A percentile compares a stretch with the other conserved stretches of the same genome.
phyloP scores from a whole-genome alignment of 176 grass and related monocot species.

The Neostapfia colusana region DNA sequence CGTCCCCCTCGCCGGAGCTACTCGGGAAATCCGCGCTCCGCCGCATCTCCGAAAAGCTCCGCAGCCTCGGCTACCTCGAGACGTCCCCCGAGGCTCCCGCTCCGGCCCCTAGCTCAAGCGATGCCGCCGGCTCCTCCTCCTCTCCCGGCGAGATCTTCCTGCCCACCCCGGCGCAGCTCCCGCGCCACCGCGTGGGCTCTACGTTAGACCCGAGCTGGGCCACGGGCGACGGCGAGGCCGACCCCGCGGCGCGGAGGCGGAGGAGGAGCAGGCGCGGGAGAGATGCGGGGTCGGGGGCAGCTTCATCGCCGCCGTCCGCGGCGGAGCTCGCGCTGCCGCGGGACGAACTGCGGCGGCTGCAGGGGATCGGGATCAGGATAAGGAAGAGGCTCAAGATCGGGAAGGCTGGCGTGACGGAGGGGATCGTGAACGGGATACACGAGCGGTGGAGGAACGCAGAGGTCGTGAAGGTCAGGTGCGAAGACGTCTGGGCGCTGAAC shows the following conservation, averaged over 20 bases:
- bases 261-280: slow-evolving; percentile 37
- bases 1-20: slow-evolving; percentile 39
- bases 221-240: slow-evolving; percentile 42
- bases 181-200: slow-evolving; percentile 58
- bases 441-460: slow-evolving; percentile 77
- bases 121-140: slow-evolving; percentile 8
- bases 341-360: slow-evolving; percentile 63
- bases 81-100: neutral
- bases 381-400: slow-evolving; percentile 63
- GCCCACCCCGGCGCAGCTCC: slow-evolving; percentile 61
- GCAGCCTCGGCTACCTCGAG: slow-evolving; percentile 69
- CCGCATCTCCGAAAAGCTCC: slow-evolving; percentile 90
- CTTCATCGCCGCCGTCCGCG: slow-evolving; percentile 40
- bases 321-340: slow-evolving; percentile 73
- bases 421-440: slow-evolving; percentile 87
- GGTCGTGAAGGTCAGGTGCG: slow-evolving; percentile 79
- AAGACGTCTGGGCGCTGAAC: slow-evolving; percentile 80
- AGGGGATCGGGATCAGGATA: slow-evolving; percentile 56
- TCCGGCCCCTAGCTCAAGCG: neutral
- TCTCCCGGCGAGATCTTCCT: slow-evolving; percentile 81
- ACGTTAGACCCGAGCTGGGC: slow-evolving; percentile 81
- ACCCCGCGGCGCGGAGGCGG: neutral
- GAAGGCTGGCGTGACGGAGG: slow-evolving; percentile 79
- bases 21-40: slow-evolving; percentile 68
- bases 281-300: neutral